Evolutionary conservation across 768 basidiomycete genomes (phyloP).

Genomic region (Punctularia strigosozonata): DNA sequence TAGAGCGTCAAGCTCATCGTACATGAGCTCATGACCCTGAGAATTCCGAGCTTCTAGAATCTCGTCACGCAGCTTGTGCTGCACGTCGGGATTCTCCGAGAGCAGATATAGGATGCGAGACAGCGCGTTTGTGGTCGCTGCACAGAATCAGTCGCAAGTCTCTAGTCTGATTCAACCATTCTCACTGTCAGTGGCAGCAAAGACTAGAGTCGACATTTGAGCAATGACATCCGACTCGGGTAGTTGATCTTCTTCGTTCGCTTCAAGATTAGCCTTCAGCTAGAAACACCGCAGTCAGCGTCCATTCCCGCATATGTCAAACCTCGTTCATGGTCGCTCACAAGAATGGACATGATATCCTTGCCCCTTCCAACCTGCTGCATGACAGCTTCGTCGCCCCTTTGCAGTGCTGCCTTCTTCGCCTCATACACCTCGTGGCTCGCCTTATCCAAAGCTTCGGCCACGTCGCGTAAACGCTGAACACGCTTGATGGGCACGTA

Average conservation of each 20-base stretch:
- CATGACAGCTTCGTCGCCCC: not conserved
- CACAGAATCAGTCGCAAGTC: no score
- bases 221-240: not conserved
- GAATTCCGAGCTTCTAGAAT: conserved; percentile 1
- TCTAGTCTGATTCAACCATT: no score
- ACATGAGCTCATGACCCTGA: conserved; percentile 2
- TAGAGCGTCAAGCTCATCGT: not conserved
- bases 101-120: no score
- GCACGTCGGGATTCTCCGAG: no score
- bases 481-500: not conserved
- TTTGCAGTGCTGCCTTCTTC: not conserved
- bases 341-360: conserved; percentile 4
- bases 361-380: conserved; percentile 3
- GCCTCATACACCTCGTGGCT: not conserved
- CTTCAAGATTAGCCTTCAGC: not conserved
- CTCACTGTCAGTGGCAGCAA: no score
- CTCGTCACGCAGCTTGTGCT: no score
- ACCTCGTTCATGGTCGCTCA: not conserved
- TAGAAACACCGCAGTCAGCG: not conserved
- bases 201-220: no score
- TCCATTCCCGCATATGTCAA: no score
- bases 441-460: not conserved
- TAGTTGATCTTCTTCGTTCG: not conserved
- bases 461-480: not conserved
- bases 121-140: no score